A percentile compares a stretch with the other conserved stretches of the same genome.
Evolutionary conservation across 148 eudicot genomes (phyloP).

Genomic region (Amaranthus cruentus): DNA sequence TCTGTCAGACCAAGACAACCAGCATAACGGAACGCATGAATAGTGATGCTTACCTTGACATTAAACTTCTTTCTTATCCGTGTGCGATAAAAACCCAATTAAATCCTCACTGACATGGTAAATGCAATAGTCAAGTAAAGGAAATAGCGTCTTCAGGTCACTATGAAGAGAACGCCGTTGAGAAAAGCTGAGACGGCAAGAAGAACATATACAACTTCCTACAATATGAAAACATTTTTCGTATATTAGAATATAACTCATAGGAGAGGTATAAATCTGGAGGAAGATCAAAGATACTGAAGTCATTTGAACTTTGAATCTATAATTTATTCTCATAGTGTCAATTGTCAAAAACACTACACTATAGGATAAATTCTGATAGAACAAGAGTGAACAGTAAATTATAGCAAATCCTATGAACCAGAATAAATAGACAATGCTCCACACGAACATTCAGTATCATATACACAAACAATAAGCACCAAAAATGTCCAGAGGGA

Average conservation of each 20-base stretch:
- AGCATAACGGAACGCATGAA: not conserved
- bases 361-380: no score
- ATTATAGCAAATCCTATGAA: not conserved
- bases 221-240: slow-evolving; percentile 24
- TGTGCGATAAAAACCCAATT: slow-evolving; percentile 64
- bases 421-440: not conserved
- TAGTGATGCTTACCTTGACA: slow-evolving; percentile 50
- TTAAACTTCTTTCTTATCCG: slow-evolving; percentile 78
- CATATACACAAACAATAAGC: not conserved
- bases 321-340: not conserved
- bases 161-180: slow-evolving; percentile 48
- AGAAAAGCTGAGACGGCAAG: slow-evolving; percentile 44
- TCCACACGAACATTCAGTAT: not conserved
- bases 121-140: slow-evolving; percentile 59
- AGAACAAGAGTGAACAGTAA: no score
- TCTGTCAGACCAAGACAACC: not conserved
- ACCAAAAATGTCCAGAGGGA: not conserved
- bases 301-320: not conserved
- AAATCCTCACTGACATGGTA: slow-evolving; percentile 53
- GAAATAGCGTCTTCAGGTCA: slow-evolving; percentile 48
- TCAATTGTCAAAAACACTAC: no score
- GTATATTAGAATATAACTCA: slow-evolving; percentile 15
- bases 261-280: not conserved
- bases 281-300: not conserved
- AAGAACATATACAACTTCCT: slow-evolving; percentile 60